A percentile compares a stretch with the other conserved stretches of the same genome.
Conservation (phyloP, 371 early-diverging fungal genomes). For the Batkoa obscura region DNA sequence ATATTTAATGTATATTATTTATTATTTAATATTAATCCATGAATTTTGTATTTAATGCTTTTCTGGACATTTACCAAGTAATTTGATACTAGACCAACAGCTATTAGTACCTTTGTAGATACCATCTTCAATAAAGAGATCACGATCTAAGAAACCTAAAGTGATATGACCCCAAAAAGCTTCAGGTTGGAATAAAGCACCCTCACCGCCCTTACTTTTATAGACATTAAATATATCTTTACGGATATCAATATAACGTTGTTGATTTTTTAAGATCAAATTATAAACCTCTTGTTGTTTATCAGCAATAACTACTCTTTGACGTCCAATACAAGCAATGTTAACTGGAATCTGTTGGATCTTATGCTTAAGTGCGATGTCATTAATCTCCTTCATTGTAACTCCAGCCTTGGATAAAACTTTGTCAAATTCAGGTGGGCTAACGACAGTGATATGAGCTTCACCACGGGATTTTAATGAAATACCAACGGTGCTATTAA, state of each 20-base stretch:
- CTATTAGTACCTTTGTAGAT: constrained; percentile 51
- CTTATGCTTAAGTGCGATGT: constrained; percentile 21
- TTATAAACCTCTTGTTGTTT: constrained; percentile 17
- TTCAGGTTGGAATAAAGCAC: constrained; percentile 33
- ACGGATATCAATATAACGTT: constrained; percentile 21
- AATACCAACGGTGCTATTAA: constrained; percentile 24
- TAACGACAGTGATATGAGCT: constrained; percentile 53
- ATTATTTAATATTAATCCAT: too few relatives aligned
- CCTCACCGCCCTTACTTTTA: constrained; percentile 29
- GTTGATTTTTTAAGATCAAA: constrained; percentile 15
- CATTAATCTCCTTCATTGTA: constrained; percentile 45
- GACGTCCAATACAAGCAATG: constrained; percentile 44
- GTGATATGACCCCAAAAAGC: constrained; percentile 54
- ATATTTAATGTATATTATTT: too few relatives aligned
- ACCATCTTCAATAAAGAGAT: constrained; percentile 44
- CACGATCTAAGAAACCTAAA: constrained; percentile 37
- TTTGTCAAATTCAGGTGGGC: constrained; percentile 45
- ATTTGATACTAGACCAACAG: constrained; percentile 26
- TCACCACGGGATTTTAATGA: constrained; percentile 38
- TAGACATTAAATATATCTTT: constrained; percentile 25
- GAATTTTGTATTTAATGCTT: too few relatives aligned
- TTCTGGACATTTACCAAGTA: background rate
- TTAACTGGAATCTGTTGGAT: constrained; percentile 35
- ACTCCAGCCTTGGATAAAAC: constrained; percentile 31
- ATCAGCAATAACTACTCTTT: constrained; percentile 14